Base-by-base conservation (phyloP, 257 asterid species). In the Jaltomata sinuosa region DNA sequence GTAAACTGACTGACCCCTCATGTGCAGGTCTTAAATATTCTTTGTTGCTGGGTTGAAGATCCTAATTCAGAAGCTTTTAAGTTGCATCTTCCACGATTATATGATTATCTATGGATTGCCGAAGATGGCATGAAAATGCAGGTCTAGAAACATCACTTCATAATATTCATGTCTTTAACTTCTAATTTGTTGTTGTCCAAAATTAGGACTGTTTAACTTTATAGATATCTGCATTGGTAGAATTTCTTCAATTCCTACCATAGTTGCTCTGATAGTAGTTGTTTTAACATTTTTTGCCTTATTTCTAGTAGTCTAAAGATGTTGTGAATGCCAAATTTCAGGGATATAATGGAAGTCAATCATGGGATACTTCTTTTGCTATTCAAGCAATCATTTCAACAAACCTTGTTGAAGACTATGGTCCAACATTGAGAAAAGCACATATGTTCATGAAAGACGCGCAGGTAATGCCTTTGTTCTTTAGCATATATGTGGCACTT, bases 311-410 rank as follows among this genome's bases (percentile, higher is more conserved):
- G 16, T 68, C 49, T 34, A 68, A 68, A 34, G 49, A 34, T 68
- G 77, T 3, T 19, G 11, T 68, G 77, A 68, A 65, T 49, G 65
- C 29, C 34, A 54, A 27, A 25, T 79, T 25, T 21, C 90, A 93
- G 92, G 91, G 91, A 50, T 91, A 68, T 19, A 68, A 91, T 83
- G 96, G 96, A 15, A 93, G 97, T 74, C 97, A 94, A 11, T 25
- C 52, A 16, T 85, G 87, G 85, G 87, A 85, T 72, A 22, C 77
- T 49, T 21, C 68, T 52, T 31, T 85, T 18, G 79, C 87, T 47
- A 81, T 74, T 71, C 83, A 85, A 71, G 83, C 85, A 29, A 18
- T 85, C 22, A 40, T 71, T 36, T 80, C 87, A 18, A 85, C 79
- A 40, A 82, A 81, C 8, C 62, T 85, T 80, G 79, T 42, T 15